phyloP scores from a whole-genome alignment of 2,329 filamentous ascomycete genomes.

The Talaromyces sp. region DNA sequence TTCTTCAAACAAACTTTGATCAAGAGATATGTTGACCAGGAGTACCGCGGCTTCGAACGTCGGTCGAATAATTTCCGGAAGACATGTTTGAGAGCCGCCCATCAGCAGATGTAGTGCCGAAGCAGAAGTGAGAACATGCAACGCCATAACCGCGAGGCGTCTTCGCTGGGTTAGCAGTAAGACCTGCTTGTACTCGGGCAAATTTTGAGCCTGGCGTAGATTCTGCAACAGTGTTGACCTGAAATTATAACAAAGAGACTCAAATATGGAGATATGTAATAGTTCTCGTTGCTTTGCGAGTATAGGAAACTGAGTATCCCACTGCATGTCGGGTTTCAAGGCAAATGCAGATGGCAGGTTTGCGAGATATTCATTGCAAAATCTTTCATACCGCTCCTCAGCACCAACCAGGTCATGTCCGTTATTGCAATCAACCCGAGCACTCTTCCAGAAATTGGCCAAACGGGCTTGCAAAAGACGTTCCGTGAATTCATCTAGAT shows the following conservation, averaged over 20 bases:
- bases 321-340: not conserved
- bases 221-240: not conserved
- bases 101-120: not conserved
- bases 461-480: not conserved
- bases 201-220: not conserved
- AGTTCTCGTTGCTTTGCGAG: not conserved
- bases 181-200: not conserved
- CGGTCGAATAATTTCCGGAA: not conserved
- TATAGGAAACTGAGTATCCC: not conserved
- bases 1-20: not conserved
- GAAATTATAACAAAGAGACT: not conserved
- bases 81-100: not conserved
- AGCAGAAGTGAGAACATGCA: not conserved
- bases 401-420: not conserved
- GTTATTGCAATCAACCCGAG: not conserved
- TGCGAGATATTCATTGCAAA: not conserved
- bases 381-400: not conserved
- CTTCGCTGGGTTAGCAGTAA: not conserved
- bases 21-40: not conserved
- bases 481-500: not conserved
- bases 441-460: not conserved
- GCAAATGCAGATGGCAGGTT: not conserved
- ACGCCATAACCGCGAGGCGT: not conserved
- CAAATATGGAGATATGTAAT: not conserved
- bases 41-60: constrained; percentile 4